A percentile compares a stretch with the other conserved stretches of the same genome.
phyloP scores from a whole-genome alignment of 2,329 filamentous ascomycete genomes.

The Claviceps sorghi region DNA sequence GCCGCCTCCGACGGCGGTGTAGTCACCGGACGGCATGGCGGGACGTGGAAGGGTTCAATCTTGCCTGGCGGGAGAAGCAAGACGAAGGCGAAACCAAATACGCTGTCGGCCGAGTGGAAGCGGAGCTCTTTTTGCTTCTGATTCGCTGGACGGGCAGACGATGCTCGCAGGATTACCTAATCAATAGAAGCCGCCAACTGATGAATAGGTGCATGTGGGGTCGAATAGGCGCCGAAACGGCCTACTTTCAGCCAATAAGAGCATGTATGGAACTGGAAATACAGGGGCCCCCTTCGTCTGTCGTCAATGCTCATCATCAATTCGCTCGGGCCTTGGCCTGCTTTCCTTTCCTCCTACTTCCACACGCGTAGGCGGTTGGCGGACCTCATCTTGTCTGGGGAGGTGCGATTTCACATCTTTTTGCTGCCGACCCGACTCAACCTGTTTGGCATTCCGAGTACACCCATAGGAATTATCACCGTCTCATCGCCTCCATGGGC shows the following conservation, averaged over 20 bases:
- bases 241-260: background rate
- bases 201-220: background rate
- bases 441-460: background rate
- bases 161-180: background rate
- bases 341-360: no score
- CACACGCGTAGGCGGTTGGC: background rate
- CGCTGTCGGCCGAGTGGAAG: background rate
- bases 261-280: background rate
- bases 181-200: background rate
- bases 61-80: background rate
- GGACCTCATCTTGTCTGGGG: background rate
- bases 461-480: background rate
- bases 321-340: no score
- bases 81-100: no score
- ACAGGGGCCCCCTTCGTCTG: no score
- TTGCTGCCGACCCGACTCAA: background rate
- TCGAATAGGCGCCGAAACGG: background rate
- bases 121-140: background rate
- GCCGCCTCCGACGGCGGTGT: constrained; percentile 50
- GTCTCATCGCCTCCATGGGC: background rate
- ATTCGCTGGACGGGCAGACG: background rate
- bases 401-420: no score
- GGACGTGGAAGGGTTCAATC: background rate
- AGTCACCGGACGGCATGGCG: constrained; percentile 60
- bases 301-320: no score